These are phyloP conservation scores for Otatea glauca DNA, from an alignment of 176 grass and related monocot species.

Conservation along the genomic window DNA sequence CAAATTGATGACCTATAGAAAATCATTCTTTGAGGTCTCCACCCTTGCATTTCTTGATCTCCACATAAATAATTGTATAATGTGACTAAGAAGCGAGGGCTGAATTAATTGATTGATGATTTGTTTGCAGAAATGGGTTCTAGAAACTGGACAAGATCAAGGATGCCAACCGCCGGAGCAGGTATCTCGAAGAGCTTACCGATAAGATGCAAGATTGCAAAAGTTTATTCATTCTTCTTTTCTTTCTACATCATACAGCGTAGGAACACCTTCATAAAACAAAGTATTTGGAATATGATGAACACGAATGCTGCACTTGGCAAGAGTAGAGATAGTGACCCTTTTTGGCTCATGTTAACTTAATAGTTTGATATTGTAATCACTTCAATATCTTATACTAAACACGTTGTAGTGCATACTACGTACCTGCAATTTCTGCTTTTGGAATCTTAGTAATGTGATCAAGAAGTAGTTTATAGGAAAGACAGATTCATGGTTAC, in stretches of 20 bases:
- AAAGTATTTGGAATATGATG: neutral
- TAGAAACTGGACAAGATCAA: constrained; percentile 98
- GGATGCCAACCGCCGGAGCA: constrained; percentile 76
- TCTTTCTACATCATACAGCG: neutral
- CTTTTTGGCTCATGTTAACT: constrained; percentile 15
- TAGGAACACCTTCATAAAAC: neutral
- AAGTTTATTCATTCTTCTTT: constrained; percentile 49
- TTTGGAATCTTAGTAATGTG: neutral
- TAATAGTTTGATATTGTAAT: neutral
- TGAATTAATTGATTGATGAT: neutral
- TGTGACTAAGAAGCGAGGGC: neutral
- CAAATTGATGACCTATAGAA: constrained; percentile 16
- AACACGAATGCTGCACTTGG: neutral
- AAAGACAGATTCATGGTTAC: neutral
- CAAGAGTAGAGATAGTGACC: neutral
- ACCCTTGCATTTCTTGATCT: neutral
- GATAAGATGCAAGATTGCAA: constrained; percentile 97
- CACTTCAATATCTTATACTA: neutral
- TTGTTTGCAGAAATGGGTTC: constrained; percentile 78
- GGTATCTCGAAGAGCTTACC: constrained; percentile 85
- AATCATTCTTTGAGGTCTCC: neutral
- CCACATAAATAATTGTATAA: neutral
- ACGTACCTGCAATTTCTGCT: neutral
- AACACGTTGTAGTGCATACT: neutral
- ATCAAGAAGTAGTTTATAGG: neutral